These are phyloP conservation scores for Zangia roseola DNA, from an alignment of 768 basidiomycete genomes.

Conservation along the genomic window DNA sequence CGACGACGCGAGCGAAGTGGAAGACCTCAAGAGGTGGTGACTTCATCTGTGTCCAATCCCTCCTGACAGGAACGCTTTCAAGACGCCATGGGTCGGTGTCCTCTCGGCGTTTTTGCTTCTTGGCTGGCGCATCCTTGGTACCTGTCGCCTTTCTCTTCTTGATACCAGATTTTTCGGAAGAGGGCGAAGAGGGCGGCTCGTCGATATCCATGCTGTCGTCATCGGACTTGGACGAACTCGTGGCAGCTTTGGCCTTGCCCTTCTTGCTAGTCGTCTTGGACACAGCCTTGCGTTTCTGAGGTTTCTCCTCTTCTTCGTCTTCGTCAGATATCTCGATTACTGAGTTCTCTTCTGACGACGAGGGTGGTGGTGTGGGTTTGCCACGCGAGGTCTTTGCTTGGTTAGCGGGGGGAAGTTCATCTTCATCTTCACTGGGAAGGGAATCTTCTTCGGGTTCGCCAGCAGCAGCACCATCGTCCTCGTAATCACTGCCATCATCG, in stretches of 20 bases:
- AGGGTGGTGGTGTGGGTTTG: conserved; percentile 28
- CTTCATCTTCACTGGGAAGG: conserved; percentile 23
- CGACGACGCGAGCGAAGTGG: conserved; percentile 83
- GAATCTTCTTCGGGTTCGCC: conserved; percentile 43
- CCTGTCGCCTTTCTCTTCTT: conserved; percentile 45
- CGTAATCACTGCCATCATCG: conserved; percentile 28
- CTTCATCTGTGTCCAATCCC: conserved; percentile 77
- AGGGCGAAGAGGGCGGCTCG: conserved; percentile 36
- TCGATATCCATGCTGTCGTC: conserved; percentile 60
- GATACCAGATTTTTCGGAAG: conserved; percentile 36
- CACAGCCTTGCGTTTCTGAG: conserved; percentile 30
- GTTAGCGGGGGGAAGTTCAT: conserved; percentile 21
- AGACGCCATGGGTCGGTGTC: conserved; percentile 79
- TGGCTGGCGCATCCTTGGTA: conserved; percentile 37
- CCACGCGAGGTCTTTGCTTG: conserved; percentile 21
- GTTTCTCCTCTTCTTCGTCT: conserved; percentile 29
- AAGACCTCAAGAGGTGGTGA: conserved; percentile 90
- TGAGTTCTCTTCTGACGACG: conserved; percentile 33
- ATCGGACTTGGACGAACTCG: conserved; percentile 36
- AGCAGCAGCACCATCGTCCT: conserved; percentile 21
- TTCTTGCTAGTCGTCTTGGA: conserved; percentile 21
- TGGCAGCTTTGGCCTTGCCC: conserved; percentile 21
- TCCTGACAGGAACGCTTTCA: conserved; percentile 53
- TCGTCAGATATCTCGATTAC: conserved; percentile 23
- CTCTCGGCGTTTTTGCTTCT: conserved; percentile 63